Conservation (phyloP, 805 yeast species). For the Zygosaccharomyces rouxii region DNA sequence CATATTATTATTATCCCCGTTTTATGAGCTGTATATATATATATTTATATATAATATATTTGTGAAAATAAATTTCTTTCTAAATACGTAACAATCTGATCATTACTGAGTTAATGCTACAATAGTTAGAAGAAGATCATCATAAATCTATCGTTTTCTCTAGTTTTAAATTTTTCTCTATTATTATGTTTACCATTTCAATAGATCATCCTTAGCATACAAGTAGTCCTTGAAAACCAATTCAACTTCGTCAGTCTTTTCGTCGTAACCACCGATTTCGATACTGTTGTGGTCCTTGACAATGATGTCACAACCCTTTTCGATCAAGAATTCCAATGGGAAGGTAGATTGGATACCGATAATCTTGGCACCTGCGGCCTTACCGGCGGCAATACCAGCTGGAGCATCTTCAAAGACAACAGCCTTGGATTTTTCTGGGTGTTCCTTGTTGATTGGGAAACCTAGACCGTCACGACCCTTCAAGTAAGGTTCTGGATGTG, state of each 20-base stretch:
- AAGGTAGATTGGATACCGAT: slow-evolving; percentile 83
- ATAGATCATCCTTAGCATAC: slow-evolving; percentile 37
- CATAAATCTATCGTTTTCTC: not conserved
- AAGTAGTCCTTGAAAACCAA: slow-evolving; percentile 37
- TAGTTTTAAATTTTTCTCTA: not conserved
- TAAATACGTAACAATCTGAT: not conserved
- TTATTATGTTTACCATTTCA: slow-evolving; percentile 30
- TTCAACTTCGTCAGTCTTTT: slow-evolving; percentile 39
- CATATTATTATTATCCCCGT: not conserved
- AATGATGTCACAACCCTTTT: slow-evolving; percentile 77
- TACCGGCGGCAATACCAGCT: slow-evolving; percentile 81
- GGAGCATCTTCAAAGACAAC: slow-evolving; percentile 88
- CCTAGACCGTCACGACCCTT: slow-evolving; percentile 45
- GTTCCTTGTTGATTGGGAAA: slow-evolving; percentile 35
- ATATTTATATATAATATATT: not conserved
- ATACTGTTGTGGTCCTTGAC: slow-evolving; percentile 67
- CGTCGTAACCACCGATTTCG: slow-evolving; percentile 51
- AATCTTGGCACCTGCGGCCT: slow-evolving; percentile 75
- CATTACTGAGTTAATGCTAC: not conserved
- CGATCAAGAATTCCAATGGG: slow-evolving; percentile 61
- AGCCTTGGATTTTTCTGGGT: slow-evolving; percentile 38
- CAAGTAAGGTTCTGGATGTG: slow-evolving; percentile 79
- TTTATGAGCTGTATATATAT: not conserved
- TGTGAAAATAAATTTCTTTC: not conserved
- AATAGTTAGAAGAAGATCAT: not conserved